Percentiles rank a stretch among this genome's conserved stretches.
phyloP scores from a whole-genome alignment of 2,329 filamentous ascomycete genomes.

The Westerdykella ornata region DNA sequence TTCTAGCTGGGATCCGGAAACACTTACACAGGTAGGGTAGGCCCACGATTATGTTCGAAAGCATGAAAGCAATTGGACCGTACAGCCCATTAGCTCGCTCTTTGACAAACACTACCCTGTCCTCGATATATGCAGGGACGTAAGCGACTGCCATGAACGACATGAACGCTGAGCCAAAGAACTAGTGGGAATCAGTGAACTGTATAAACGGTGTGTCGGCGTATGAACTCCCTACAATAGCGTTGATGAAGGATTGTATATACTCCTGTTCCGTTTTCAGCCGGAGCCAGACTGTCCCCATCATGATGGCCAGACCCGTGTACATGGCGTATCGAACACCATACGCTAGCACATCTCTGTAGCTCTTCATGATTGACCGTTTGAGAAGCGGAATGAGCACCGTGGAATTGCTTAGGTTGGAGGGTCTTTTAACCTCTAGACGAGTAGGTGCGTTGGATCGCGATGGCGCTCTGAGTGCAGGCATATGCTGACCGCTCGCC shows the following conservation, averaged over 20 bases:
- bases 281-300: conserved; percentile 81
- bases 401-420: too few relatives aligned
- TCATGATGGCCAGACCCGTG: conserved; percentile 70
- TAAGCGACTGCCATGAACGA: conserved; percentile 62
- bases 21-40: conserved; percentile 61
- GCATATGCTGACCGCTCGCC: conserved; percentile 39
- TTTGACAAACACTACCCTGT: conserved; percentile 64
- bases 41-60: conserved; percentile 77
- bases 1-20: conserved; percentile 28
- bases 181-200: conserved; percentile 9
- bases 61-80: conserved; percentile 62
- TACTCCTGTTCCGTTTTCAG: conserved; percentile 61
- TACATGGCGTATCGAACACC: conserved; percentile 81
- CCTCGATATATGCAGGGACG: conserved; percentile 76
- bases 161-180: conserved; percentile 49
- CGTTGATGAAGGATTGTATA: conserved; percentile 77
- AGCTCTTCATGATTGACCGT: conserved; percentile 73
- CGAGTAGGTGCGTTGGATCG: neutral
- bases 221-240: conserved; percentile 43
- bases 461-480: neutral
- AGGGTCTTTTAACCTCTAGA: too few relatives aligned
- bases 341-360: conserved; percentile 78
- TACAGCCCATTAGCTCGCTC: conserved; percentile 78
- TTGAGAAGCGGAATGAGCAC: conserved; percentile 55
- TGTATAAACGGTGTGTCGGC: too few relatives aligned